Evolutionary conservation across 129 eudicot genomes (phyloP), one percentile per base, ranked within the genome.

Genomic region (Chrysanthemum seticuspe): DNA sequence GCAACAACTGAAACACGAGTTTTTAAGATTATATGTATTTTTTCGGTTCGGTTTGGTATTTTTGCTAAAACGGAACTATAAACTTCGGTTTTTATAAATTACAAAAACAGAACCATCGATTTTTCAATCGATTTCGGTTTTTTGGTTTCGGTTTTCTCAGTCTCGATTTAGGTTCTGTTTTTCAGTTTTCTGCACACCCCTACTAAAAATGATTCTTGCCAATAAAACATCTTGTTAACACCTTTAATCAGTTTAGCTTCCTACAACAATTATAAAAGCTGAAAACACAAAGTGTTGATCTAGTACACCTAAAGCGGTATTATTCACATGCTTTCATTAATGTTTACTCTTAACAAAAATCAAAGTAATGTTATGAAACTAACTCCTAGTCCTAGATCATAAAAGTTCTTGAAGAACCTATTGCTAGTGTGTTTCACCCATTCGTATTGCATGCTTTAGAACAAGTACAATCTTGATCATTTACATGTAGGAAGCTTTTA

Each of bases 301-400:
- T n/a, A 15, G 54, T 18, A 23, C 40, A 21, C 23, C 23, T 10
- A 19, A 71, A 44, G 3, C 47, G 13, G 44, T 58, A 14, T 72
- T 44, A 13, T 58, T 70, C 74, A 45, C 67, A 57, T 58, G 47
- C 9, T 10, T 60, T 21, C 23, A 10, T 72, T 21, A 10, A 72
- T 72, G 49, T 45, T 48, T 21, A 45, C 48, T 72, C 76, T 16
- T 72, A 21, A 23, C 47, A 40, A 21, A 45, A 60, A 29, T 72
- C 76, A 44, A 60, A 45, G 68, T 23, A 60, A 21, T 18, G 16
- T n/a, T 58, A 54, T 7, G 47, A 40, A 44, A 47, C 13, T 19
- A 56, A 58, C 66, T 58, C 66, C 21, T 56, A 44, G 45, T 25
- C 19, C 16, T n/a, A 52, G 49, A 53, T 70, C 74, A 70, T 70